phyloP scores from a whole-genome alignment of 495 filamentous ascomycete species.

The Hypomontagnella submonticulosa region DNA sequence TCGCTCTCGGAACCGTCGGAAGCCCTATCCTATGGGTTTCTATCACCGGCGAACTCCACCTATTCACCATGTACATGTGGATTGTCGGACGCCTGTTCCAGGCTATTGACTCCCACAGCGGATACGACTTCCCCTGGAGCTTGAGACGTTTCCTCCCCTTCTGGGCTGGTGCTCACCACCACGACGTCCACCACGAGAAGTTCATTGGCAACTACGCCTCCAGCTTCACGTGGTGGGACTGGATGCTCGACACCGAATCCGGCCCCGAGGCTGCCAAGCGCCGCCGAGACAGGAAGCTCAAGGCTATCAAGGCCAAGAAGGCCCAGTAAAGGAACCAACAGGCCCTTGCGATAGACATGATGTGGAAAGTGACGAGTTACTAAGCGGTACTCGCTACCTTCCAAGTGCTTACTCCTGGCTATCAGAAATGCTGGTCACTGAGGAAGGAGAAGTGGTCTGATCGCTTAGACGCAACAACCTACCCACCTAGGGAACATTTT shows the following conservation, averaged over 20 bases:
- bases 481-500: constrained; percentile 14
- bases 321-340: constrained; percentile 57
- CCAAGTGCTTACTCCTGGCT: constrained; percentile 19
- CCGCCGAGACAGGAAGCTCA: constrained; percentile 81
- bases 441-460: constrained; percentile 17
- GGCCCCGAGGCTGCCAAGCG: constrained; percentile 86
- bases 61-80: constrained; percentile 98
- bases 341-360: not conserved
- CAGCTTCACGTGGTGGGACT: constrained; percentile 99
- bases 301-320: constrained; percentile 71
- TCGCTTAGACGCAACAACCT: constrained; percentile 25
- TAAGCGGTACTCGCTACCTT: no score
- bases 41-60: constrained; percentile 86
- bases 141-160: constrained; percentile 95
- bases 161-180: constrained; percentile 97
- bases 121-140: constrained; percentile 98
- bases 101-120: constrained; percentile 96
- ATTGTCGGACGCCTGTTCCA: constrained; percentile 94
- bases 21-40: constrained; percentile 87
- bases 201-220: constrained; percentile 98
- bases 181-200: constrained; percentile 95
- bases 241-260: constrained; percentile 90
- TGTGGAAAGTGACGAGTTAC: no score
- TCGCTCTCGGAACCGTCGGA: constrained; percentile 91
- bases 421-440: constrained; percentile 40